Evolutionary conservation across 2,329 filamentous ascomycete species (phyloP).

Genomic region (Rosellinia necatrix): DNA sequence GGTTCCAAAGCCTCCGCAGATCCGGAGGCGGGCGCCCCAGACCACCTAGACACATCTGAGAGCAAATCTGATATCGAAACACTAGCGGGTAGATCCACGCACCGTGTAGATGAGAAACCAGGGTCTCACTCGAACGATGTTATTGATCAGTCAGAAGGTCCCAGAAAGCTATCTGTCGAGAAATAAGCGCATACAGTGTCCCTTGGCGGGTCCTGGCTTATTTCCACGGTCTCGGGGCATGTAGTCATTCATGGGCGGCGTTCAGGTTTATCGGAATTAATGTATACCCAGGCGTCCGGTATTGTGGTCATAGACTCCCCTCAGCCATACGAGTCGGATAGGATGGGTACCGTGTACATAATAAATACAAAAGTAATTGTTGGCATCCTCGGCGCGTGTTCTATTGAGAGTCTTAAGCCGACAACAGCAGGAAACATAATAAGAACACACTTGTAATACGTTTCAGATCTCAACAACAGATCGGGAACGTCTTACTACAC

Average conservation of each 20-base stretch:
- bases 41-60: not conserved
- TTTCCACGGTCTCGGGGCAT: too few relatives aligned
- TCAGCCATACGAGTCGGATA: constrained; percentile 1
- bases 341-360: not conserved
- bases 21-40: constrained; percentile 4
- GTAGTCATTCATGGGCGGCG: constrained; percentile 10
- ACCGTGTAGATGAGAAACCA: constrained; percentile 10
- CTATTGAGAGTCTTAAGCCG: too few relatives aligned
- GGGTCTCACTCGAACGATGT: not conserved
- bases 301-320: constrained; percentile 5
- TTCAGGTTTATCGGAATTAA: constrained; percentile 3
- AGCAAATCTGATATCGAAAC: constrained; percentile 26
- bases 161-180: not conserved
- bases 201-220: not conserved
- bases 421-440: too few relatives aligned
- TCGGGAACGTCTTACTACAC: too few relatives aligned
- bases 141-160: not conserved
- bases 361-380: not conserved
- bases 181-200: not conserved
- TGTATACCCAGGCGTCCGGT: constrained; percentile 8
- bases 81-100: constrained; percentile 11
- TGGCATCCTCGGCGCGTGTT: too few relatives aligned
- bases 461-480: too few relatives aligned
- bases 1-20: constrained; percentile 10
- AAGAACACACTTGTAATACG: too few relatives aligned